Evolutionary conservation across 2,329 filamentous ascomycete genomes (phyloP).

Genomic region (Diaporthe destruens): DNA sequence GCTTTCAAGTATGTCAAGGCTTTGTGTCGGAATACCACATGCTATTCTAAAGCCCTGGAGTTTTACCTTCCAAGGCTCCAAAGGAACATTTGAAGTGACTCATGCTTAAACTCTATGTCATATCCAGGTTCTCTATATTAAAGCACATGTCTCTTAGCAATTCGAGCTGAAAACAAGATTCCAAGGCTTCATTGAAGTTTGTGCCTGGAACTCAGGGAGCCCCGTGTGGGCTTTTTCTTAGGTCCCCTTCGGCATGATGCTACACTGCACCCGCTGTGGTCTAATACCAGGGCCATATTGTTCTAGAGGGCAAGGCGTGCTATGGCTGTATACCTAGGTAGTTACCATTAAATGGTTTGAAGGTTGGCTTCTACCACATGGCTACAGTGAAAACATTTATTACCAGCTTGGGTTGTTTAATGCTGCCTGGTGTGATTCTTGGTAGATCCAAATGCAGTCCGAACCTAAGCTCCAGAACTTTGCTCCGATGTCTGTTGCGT

Average conservation of each 20-base stretch:
- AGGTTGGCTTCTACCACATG: constrained; percentile 12
- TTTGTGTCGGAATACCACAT: too few species aligned
- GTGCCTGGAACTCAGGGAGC: too few species aligned
- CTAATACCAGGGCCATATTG: constrained; percentile 1
- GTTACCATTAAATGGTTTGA: not conserved
- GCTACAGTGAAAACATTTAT: constrained; percentile 1
- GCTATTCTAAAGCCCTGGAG: too few species aligned
- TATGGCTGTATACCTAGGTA: not conserved
- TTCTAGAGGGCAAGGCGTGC: not conserved
- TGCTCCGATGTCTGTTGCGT: constrained; percentile 45
- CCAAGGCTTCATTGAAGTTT: too few species aligned
- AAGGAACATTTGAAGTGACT: too few species aligned
- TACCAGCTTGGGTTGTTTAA: not conserved
- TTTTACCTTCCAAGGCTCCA: too few species aligned
- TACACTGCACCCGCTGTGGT: constrained; percentile 9
- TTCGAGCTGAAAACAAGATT: too few species aligned
- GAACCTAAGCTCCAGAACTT: constrained; percentile 44
- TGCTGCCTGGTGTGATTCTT: constrained; percentile 14
- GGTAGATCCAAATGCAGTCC: constrained; percentile 24
- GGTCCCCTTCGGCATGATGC: not conserved
- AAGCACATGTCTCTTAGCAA: too few species aligned
- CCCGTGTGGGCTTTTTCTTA: constrained; percentile 10
- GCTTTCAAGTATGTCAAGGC: too few species aligned
- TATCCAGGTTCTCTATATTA: too few species aligned
- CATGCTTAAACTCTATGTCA: too few species aligned